A percentile compares a stretch with the other conserved stretches of the same genome.
phyloP scores from a whole-genome alignment of 371 early-diverging fungal species.

The Coemansia sp. region DNA sequence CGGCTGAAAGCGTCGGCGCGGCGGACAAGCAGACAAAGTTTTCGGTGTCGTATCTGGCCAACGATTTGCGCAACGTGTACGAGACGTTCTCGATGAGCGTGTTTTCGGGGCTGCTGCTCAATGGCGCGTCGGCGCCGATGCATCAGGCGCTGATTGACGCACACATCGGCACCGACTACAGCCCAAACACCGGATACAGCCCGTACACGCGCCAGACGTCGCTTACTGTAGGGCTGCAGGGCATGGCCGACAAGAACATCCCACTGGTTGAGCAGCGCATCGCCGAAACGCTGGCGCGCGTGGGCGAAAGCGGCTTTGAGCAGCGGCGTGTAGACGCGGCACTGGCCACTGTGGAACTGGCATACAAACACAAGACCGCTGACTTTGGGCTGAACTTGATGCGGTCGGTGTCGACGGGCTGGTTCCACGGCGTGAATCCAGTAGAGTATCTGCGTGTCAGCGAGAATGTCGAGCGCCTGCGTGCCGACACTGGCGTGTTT shows the following conservation, averaged over 20 bases:
- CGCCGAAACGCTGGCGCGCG: conserved; percentile 64
- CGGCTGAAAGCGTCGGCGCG: conserved; percentile 41
- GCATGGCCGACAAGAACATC: conserved; percentile 53
- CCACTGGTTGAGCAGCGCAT: conserved; percentile 67
- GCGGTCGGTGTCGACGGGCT: conserved; percentile 73
- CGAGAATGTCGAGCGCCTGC: conserved; percentile 73
- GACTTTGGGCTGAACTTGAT: conserved; percentile 85
- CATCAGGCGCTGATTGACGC: conserved; percentile 92
- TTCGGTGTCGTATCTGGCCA: conserved; percentile 75
- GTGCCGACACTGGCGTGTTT: conserved; percentile 60
- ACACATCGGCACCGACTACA: conserved; percentile 89
- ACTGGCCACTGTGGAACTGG: conserved; percentile 87
- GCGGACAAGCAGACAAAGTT: conserved; percentile 68
- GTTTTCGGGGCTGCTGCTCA: conserved; percentile 75
- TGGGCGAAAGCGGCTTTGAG: conserved; percentile 74
- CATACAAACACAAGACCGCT: conserved; percentile 84
- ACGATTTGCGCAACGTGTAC: conserved; percentile 72
- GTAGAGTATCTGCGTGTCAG: conserved; percentile 79
- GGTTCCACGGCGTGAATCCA: conserved; percentile 90
- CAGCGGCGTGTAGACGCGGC: conserved; percentile 79
- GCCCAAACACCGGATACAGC: conserved; percentile 87
- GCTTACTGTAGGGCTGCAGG: conserved; percentile 61
- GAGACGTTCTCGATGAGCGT: conserved; percentile 81
- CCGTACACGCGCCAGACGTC: conserved; percentile 61
- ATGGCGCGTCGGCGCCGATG: conserved; percentile 92